These are phyloP conservation scores for Ramaria sp. DNA, from an alignment of 768 basidiomycete genomes.

Conservation along the genomic window DNA sequence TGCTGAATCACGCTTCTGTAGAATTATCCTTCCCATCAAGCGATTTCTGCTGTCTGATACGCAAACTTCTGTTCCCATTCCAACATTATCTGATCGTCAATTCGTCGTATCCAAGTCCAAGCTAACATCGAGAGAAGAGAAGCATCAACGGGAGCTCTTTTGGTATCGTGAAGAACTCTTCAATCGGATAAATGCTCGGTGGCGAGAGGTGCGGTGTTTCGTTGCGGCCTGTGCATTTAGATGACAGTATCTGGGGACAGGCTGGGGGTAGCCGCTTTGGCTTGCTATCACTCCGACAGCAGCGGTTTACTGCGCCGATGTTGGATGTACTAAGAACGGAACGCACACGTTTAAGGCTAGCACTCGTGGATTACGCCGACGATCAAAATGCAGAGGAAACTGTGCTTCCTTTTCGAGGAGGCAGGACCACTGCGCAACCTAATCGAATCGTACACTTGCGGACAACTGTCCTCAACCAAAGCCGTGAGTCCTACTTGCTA, in stretches of 20 bases:
- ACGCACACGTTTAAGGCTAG: slow-evolving; percentile 47
- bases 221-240: neutral
- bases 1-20: slow-evolving; percentile 17
- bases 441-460: slow-evolving; percentile 58
- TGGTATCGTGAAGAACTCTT: slow-evolving; percentile 94
- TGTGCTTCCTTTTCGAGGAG: slow-evolving; percentile 21
- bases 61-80: slow-evolving; percentile 57
- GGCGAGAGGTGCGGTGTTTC: slow-evolving; percentile 71
- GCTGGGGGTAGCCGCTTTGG: slow-evolving; percentile 71
- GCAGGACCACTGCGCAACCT: slow-evolving; percentile 39
- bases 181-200: slow-evolving; percentile 52
- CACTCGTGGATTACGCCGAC: slow-evolving; percentile 28
- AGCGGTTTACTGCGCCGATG: slow-evolving; percentile 71
- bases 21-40: slow-evolving; percentile 60
- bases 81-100: slow-evolving; percentile 79
- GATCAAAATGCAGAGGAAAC: slow-evolving; percentile 10
- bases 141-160: slow-evolving; percentile 69
- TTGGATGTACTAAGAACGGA: slow-evolving; percentile 67
- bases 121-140: slow-evolving; percentile 48
- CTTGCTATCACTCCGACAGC: slow-evolving; percentile 64
- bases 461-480: slow-evolving; percentile 50
- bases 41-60: slow-evolving; percentile 55
- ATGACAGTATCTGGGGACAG: slow-evolving; percentile 28
- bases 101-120: slow-evolving; percentile 77
- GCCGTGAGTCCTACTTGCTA: slow-evolving; percentile 37